A percentile compares a stretch with the other conserved stretches of the same genome.
These are phyloP conservation scores for Microascus cirrosus DNA, from an alignment of 2,329 filamentous ascomycete genomes.

Conservation along the genomic window DNA sequence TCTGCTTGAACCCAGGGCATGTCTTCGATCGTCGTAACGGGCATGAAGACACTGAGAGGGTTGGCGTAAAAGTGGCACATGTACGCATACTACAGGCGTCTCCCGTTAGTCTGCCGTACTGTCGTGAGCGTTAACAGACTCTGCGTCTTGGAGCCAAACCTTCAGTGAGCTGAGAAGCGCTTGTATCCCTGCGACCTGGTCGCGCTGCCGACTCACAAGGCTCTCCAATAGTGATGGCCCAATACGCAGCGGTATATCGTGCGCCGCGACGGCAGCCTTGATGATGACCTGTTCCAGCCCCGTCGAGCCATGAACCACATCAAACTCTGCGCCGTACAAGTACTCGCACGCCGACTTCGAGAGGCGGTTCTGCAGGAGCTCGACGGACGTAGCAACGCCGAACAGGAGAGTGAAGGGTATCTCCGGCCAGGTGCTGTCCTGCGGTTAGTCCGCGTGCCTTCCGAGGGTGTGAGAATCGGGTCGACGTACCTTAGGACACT, in stretches of 20 bases:
- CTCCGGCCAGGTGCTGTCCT: conserved; percentile 30
- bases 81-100: conserved; percentile 53
- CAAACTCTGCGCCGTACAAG: conserved; percentile 62
- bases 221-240: conserved; percentile 51
- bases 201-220: conserved; percentile 60
- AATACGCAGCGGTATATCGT: conserved; percentile 45
- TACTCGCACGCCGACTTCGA: conserved; percentile 56
- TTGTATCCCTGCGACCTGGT: conserved; percentile 67
- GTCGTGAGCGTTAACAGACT: too few species aligned
- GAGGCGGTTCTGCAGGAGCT: conserved; percentile 65
- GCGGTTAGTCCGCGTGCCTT: neutral
- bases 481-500: conserved; percentile 51
- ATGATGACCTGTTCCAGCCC: conserved; percentile 62
- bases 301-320: conserved; percentile 61
- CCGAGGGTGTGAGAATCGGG: neutral
- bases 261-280: conserved; percentile 48
- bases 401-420: conserved; percentile 70
- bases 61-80: conserved; percentile 84
- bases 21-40: conserved; percentile 10
- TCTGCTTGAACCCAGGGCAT: conserved; percentile 39
- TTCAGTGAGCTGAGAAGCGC: conserved; percentile 60
- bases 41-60: conserved; percentile 54
- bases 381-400: conserved; percentile 71
- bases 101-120: neutral
- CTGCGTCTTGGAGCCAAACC: conserved; percentile 23